Percentiles rank a stretch among this genome's conserved stretches.
Evolutionary conservation across 2,329 filamentous ascomycete species (phyloP).

Genomic region (Diplocarpon rosae): DNA sequence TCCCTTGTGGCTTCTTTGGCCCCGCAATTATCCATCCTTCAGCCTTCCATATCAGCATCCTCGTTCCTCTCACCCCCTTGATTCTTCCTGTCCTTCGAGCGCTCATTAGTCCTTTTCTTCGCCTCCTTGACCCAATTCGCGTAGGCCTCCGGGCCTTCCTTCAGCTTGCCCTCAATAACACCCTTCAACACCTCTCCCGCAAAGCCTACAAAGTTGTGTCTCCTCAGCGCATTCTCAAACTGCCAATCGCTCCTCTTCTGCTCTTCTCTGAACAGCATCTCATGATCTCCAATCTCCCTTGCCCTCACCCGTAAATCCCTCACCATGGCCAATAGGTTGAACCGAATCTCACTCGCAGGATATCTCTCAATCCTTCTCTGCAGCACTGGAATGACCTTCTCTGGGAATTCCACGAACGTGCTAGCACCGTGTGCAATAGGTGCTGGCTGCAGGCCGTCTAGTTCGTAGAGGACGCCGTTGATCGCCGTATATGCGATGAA

Average conservation of each 20-base stretch:
- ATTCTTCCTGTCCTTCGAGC: constrained; percentile 22
- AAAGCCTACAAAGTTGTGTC: constrained; percentile 95
- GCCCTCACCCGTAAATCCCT: constrained; percentile 70
- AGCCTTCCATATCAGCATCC: constrained; percentile 26
- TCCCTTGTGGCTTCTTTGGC: no score
- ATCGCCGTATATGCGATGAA: constrained; percentile 91
- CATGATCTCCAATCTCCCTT: constrained; percentile 69
- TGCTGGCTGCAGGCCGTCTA: constrained; percentile 87
- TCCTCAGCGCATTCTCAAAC: constrained; percentile 86
- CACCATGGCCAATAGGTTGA: constrained; percentile 91
- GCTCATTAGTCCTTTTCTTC: constrained; percentile 42
- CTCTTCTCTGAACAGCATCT: constrained; percentile 69
- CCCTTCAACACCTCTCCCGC: constrained; percentile 82
- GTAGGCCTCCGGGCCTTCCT: constrained; percentile 54
- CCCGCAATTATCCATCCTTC: constrained; percentile 1
- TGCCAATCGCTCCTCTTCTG: constrained; percentile 77
- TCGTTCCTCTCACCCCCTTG: constrained; percentile 15
- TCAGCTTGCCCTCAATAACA: constrained; percentile 65
- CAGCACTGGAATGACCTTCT: constrained; percentile 76
- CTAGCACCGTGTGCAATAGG: constrained; percentile 83
- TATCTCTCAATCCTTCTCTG: constrained; percentile 77
- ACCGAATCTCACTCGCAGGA: constrained; percentile 77
- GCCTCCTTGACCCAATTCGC: constrained; percentile 62
- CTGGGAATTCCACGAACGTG: constrained; percentile 58
- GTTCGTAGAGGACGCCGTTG: constrained; percentile 74